Evolutionary conservation across 768 basidiomycete species (phyloP), one percentile per base, ranked within the genome.

Genomic region (Phanerochaete sordida): DNA sequence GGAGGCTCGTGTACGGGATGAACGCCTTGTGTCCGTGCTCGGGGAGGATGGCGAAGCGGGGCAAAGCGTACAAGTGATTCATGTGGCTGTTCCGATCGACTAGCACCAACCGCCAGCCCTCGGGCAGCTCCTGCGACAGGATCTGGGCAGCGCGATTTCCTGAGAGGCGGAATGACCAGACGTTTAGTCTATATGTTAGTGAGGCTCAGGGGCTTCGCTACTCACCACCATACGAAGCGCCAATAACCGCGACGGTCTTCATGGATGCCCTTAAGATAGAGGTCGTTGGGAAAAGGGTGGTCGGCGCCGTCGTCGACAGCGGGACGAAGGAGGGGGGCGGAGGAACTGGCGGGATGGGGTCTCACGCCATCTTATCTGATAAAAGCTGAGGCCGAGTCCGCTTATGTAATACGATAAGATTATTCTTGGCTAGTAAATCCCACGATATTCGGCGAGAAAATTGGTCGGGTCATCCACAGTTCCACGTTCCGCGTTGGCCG

Each of bases 11-110:
- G 65, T 81, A 84, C 0, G 86, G 84, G 62, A 87, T 79, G 69
- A 88, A 87, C 27, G 84, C 84, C 75, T 86, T 87, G 71, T 86
- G 81, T 70, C 85, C 84, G 63, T 86, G 82, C 21, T 81, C 80
- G 43, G 83, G 76, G 4, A 86, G 76, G 23, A 85, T 80, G 19
- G 84, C 79, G 54, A 81, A 79, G 54, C 85, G 75, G 3, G 85
- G 81, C 43, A 87, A 76, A 30, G 82, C 80, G 68, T 87, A 88
- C 1, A 85, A 52, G 35, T 56, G 57, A 51, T 49, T 57, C 12
- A 74, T 80, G 61, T 70, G 84, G 79, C 79, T 81, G 67, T 88
- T 87, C 50, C 83, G 74, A 62, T 87, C 85, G 37, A 87, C 75
- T 13, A 86, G 69, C 3, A 86, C 74, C 26, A 88, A 74, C 27